Evolutionary conservation across 2,329 filamentous ascomycete species (phyloP), one percentile per base, ranked within the genome.

Genomic region (Aspergillus versicolor): DNA sequence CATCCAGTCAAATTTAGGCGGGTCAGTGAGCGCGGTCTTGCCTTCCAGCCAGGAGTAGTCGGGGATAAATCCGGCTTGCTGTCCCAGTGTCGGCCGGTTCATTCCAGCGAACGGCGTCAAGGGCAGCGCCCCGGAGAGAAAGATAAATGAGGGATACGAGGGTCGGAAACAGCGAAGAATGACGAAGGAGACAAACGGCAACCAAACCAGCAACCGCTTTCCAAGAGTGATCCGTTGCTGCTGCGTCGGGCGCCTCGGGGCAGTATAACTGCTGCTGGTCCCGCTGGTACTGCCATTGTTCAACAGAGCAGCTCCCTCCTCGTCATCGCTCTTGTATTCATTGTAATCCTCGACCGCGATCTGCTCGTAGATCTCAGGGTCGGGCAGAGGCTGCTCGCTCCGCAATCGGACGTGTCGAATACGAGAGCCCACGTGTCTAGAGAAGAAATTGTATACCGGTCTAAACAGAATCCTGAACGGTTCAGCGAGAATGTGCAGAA

Each of bases 131-230:
- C 63, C 63, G 1, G 68, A 70, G 5, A 70, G 61, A 42, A 69
- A 70, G 38, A 61, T 61, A 30, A 66, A 69, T 0, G 67, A 62
- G 5, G 67, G 65, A 22, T 69, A 58, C 21, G 59, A 60, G 1
- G 71, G 71, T 3, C 71, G 70, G 24, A 67, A 24, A 21, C 63
- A 50, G 12, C 69, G 70, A 3, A 71, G 60, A 27, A 67, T 50
- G 8, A 66, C 47, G 9, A 72, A 57, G 11, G 64, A 54, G 17
- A 63, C 22, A 6, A 65, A 61, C 0, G 64, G 59, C 6, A 67
- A 38, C 45, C 72, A 58, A 21, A 68, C 54, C 9, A 61, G 48
- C 1, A 65, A 48, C 7, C 64, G 65, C 30, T 63, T 63, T 15
- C 50, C 12, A 1, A 46, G 32, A n/a, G 51, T 61, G 7, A 54